These are phyloP conservation scores for Penicillium bialowiezense DNA, from an alignment of 495 filamentous ascomycete genomes.

Conservation along the genomic window DNA sequence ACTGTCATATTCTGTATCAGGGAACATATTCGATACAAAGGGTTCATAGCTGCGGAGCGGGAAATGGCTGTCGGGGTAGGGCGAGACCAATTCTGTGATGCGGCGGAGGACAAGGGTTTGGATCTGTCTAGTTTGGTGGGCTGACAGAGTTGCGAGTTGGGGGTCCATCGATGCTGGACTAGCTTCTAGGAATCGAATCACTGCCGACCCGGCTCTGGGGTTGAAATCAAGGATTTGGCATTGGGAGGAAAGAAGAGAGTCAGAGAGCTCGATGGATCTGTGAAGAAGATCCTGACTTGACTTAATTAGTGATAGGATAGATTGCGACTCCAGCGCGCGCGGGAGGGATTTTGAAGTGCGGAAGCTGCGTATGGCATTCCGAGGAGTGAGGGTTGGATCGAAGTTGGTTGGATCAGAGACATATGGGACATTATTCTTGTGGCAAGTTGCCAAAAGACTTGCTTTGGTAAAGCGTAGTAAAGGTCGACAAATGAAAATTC, in stretches of 20 bases:
- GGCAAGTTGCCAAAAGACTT: conserved; percentile 69
- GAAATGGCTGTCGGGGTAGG: conserved; percentile 37
- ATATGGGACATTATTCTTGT: conserved; percentile 61
- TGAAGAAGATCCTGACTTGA: conserved; percentile 31
- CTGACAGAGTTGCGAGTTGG: conserved; percentile 5
- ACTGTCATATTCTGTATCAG: conserved; percentile 7
- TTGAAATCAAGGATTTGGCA: conserved; percentile 41
- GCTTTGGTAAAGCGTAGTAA: conserved; percentile 72
- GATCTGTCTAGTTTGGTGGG: conserved; percentile 17
- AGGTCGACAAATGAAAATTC: conserved; percentile 70
- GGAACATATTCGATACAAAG: conserved; percentile 28
- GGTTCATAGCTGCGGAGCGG: conserved; percentile 31
- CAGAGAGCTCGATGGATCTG: conserved; percentile 29
- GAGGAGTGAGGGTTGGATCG: conserved; percentile 69
- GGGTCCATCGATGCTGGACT: conserved; percentile 7
- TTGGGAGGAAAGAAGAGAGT: conserved; percentile 27
- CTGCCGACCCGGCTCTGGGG: conserved; percentile 34
- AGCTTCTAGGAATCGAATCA: conserved; percentile 33
- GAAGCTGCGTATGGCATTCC: conserved; percentile 78
- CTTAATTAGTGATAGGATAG: conserved; percentile 55
- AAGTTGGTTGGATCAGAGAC: conserved; percentile 85
- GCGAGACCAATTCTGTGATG: conserved; percentile 45
- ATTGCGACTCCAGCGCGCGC: conserved; percentile 60
- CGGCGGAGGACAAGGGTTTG: conserved; percentile 36
- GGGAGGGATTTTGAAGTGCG: conserved; percentile 59